Evolutionary conservation across 2,329 filamentous ascomycete species (phyloP).

Genomic region (Stenocarpella maydis): DNA sequence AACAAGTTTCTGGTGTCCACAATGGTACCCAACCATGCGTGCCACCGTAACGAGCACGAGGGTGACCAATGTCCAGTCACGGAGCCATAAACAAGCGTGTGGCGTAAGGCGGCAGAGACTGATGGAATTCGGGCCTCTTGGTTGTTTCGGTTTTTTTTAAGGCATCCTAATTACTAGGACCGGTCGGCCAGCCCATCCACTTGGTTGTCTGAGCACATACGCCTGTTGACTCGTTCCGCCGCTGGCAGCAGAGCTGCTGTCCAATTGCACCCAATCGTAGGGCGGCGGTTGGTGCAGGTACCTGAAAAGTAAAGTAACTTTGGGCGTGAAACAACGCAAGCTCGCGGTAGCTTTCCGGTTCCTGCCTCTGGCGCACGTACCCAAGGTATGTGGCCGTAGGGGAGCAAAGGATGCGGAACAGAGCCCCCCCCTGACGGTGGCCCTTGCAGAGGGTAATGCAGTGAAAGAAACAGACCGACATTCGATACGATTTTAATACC

Average conservation of each 20-base stretch:
- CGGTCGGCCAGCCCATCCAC: background rate
- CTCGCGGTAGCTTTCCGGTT: slow-evolving; percentile 28
- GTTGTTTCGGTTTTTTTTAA: slow-evolving; percentile 6
- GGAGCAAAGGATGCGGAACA: slow-evolving; percentile 2
- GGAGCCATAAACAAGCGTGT: background rate
- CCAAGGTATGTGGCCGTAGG: background rate
- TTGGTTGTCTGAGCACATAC: slow-evolving; percentile 16
- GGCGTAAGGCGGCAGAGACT: background rate
- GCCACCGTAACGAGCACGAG: background rate
- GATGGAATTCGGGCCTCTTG: background rate
- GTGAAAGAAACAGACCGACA: background rate
- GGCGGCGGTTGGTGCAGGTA: slow-evolving; percentile 24
- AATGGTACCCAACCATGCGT: slow-evolving; percentile 14
- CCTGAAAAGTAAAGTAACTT: slow-evolving; percentile 26
- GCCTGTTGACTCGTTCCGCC: slow-evolving; percentile 22
- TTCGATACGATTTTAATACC: background rate
- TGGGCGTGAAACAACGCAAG: slow-evolving; percentile 31
- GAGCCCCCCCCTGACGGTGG: background rate
- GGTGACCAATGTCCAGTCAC: background rate
- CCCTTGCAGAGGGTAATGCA: slow-evolving; percentile 6
- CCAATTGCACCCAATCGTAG: slow-evolving; percentile 25
- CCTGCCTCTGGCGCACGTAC: slow-evolving; percentile 26
- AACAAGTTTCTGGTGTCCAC: slow-evolving; percentile 19
- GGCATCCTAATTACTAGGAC: slow-evolving; percentile 21
- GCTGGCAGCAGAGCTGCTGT: background rate